Conservation (phyloP, 768 basidiomycete species). For the Russula brevipes region DNA sequence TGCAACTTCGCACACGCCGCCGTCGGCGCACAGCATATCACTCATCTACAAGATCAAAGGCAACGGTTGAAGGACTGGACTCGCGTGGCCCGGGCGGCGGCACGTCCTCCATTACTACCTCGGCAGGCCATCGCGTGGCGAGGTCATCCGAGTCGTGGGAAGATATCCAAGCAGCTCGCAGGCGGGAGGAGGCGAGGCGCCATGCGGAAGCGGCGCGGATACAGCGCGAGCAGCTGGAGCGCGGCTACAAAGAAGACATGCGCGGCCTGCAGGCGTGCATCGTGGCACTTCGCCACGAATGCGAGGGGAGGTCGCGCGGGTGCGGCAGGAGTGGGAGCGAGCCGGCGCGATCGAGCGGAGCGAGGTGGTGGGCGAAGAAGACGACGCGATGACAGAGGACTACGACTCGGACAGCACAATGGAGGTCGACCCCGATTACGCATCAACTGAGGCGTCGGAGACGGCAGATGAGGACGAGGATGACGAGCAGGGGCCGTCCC, state of each 20-base stretch:
- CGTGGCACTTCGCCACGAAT: not conserved
- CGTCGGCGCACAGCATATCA: not conserved
- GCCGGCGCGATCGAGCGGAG: not conserved
- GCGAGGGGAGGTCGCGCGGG: not conserved
- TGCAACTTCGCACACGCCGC: not conserved
- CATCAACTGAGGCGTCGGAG: too few relatives aligned
- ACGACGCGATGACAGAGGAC: too few relatives aligned
- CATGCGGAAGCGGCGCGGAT: not conserved
- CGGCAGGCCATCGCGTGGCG: not conserved
- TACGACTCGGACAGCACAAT: too few relatives aligned
- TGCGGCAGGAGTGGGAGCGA: not conserved
- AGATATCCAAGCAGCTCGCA: not conserved
- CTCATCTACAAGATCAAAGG: not conserved
- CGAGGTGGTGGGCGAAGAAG: not conserved
- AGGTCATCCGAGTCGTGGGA: not conserved
- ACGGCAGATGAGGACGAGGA: too few relatives aligned
- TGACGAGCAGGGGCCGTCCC: too few relatives aligned
- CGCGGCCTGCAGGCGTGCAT: not conserved
- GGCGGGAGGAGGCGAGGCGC: not conserved
- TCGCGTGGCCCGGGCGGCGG: not conserved
- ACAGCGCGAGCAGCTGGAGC: not conserved
- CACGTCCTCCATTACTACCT: not conserved
- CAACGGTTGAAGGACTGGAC: not conserved
- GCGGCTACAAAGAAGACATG: not conserved
- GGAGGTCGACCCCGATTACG: too few relatives aligned